Conservation (phyloP, 2,329 filamentous ascomycete species). For the Calonectria pseudoreteaudii region DNA sequence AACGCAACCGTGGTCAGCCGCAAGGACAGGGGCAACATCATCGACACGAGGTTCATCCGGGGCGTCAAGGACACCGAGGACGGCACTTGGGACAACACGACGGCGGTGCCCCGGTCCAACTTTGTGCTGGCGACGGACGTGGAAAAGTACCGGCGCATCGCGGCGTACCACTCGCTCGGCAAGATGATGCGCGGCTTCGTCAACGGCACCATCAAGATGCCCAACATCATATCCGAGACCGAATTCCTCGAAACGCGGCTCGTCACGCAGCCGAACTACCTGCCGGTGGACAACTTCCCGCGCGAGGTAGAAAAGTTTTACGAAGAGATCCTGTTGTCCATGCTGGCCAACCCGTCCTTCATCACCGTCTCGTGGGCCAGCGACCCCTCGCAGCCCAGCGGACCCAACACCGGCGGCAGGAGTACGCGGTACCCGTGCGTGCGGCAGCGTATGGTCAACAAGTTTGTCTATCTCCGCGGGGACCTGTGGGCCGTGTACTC, state of each 20-base stretch:
- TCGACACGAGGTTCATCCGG: slow-evolving; percentile 35
- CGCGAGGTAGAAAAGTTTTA: slow-evolving; percentile 38
- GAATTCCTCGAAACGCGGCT: slow-evolving; percentile 35
- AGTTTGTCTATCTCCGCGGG: slow-evolving; percentile 34
- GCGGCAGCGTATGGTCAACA: slow-evolving; percentile 35
- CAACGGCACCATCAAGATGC: slow-evolving; percentile 41
- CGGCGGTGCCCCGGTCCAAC: slow-evolving; percentile 33
- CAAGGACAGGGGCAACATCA: slow-evolving; percentile 30
- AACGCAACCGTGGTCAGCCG: slow-evolving; percentile 30
- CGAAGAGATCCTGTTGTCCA: slow-evolving; percentile 41
- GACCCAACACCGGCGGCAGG: slow-evolving; percentile 18
- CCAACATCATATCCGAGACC: slow-evolving; percentile 33
- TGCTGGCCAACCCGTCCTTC: slow-evolving; percentile 42
- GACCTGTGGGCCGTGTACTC: slow-evolving; percentile 41
- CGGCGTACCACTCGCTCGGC: slow-evolving; percentile 39
- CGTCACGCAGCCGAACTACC: slow-evolving; percentile 36
- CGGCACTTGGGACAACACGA: slow-evolving; percentile 33
- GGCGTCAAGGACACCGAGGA: slow-evolving; percentile 27
- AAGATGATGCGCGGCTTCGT: slow-evolving; percentile 32
- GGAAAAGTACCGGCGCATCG: slow-evolving; percentile 33
- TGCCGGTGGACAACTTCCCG: slow-evolving; percentile 33
- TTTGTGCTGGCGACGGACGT: slow-evolving; percentile 34
- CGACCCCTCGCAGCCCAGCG: slow-evolving; percentile 30
- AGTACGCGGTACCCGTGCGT: slow-evolving; percentile 29
- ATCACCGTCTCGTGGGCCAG: slow-evolving; percentile 40